Evolutionary conservation across 805 yeast genomes (phyloP).

Genomic region (Myxozyma kluyveri): DNA sequence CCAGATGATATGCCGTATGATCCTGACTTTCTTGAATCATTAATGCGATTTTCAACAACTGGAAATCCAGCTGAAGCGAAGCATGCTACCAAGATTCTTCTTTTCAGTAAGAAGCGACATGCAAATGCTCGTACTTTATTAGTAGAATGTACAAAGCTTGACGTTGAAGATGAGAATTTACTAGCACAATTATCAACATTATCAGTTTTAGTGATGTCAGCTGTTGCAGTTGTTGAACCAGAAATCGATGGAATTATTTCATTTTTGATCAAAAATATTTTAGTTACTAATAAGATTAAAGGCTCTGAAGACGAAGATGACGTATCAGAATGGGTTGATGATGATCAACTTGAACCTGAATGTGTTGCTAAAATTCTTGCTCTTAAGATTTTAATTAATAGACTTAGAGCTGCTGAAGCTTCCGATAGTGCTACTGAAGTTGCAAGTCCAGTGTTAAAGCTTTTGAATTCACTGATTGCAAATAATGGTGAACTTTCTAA

Average conservation of each 20-base stretch:
- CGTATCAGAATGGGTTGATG: slow-evolving; percentile 48
- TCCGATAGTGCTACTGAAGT: slow-evolving; percentile 44
- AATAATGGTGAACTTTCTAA: slow-evolving; percentile 69
- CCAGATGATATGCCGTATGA: slow-evolving; percentile 50
- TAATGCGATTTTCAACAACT: slow-evolving; percentile 47
- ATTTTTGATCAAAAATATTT: slow-evolving; percentile 57
- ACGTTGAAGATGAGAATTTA: slow-evolving; percentile 42
- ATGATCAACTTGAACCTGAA: slow-evolving; percentile 42
- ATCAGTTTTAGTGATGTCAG: slow-evolving; percentile 54
- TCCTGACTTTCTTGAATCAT: slow-evolving; percentile 44
- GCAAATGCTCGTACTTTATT: slow-evolving; percentile 42
- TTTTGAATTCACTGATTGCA: slow-evolving; percentile 62
- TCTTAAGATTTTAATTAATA: slow-evolving; percentile 57
- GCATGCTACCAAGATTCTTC: slow-evolving; percentile 59
- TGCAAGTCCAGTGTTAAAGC: slow-evolving; percentile 63
- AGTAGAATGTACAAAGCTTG: slow-evolving; percentile 51
- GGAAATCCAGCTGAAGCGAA: slow-evolving; percentile 64
- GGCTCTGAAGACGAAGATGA: slow-evolving; percentile 4
- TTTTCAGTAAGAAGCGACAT: slow-evolving; percentile 48
- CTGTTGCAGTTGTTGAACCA: slow-evolving; percentile 50
- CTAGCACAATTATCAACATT: slow-evolving; percentile 59
- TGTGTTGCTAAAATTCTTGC: slow-evolving; percentile 53
- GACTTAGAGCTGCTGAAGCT: slow-evolving; percentile 45
- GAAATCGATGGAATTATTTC: slow-evolving; percentile 59
- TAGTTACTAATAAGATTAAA: slow-evolving; percentile 49